These are phyloP conservation scores for Colletotrichum orchidophilum DNA, from an alignment of 2,329 filamentous ascomycete genomes.

Conservation along the genomic window DNA sequence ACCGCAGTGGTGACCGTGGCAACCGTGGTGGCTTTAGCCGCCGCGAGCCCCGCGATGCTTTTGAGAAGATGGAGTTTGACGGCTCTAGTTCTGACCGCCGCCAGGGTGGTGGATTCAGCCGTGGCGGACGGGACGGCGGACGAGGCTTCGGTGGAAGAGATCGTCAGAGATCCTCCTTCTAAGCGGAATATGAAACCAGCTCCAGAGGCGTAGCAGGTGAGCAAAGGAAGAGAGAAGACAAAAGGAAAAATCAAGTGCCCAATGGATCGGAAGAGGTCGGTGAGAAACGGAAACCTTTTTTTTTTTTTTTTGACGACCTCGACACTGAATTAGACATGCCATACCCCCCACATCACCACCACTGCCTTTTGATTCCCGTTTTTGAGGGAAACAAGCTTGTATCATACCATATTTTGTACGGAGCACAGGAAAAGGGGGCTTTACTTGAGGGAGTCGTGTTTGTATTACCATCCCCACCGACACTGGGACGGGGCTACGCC, in stretches of 20 bases:
- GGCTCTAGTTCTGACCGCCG: not conserved
- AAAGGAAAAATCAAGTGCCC: not conserved
- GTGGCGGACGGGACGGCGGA: not conserved
- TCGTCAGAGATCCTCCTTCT: not conserved
- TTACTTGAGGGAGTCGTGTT: not conserved
- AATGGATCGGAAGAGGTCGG: not conserved
- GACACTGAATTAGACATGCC: slow-evolving; percentile 1
- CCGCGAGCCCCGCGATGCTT: slow-evolving; percentile 35
- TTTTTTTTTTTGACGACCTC: slow-evolving; percentile 2
- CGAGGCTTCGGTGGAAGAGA: slow-evolving; percentile 20
- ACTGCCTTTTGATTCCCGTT: not conserved
- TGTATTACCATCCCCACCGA: slow-evolving; percentile 17
- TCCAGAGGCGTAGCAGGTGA: not conserved
- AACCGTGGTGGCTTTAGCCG: slow-evolving; percentile 26
- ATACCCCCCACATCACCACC: slow-evolving; percentile 11
- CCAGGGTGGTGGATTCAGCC: slow-evolving; percentile 22
- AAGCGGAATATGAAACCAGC: not conserved
- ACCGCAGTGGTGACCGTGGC: slow-evolving; percentile 25
- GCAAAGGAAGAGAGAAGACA: not conserved
- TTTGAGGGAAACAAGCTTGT: slow-evolving; percentile 1
- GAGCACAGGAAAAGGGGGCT: slow-evolving; percentile 5
- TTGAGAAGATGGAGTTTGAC: slow-evolving; percentile 33
- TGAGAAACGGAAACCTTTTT: not conserved
- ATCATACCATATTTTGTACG: slow-evolving; percentile 22
- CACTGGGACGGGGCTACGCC: not conserved